Evolutionary conservation across 106 monocot species (phyloP).

Genomic region (Acanthochlamys bracteata): DNA sequence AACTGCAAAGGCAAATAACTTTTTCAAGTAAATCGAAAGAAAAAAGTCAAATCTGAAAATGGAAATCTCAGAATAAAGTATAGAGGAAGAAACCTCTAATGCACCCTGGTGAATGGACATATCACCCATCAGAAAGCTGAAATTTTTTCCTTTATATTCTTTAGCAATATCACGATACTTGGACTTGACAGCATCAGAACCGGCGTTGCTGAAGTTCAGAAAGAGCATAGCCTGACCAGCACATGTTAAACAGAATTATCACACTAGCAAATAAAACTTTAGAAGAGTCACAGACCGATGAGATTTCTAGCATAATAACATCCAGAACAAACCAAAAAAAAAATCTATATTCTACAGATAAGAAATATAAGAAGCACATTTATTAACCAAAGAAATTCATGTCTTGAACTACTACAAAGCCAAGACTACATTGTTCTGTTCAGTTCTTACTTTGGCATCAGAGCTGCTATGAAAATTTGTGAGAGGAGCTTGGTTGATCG

Average conservation of each 20-base stretch:
- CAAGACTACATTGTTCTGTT: no score
- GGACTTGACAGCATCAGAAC: slow-evolving; percentile 43
- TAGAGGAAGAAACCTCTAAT: slow-evolving; percentile 46
- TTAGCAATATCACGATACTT: slow-evolving; percentile 40
- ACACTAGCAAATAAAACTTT: no score
- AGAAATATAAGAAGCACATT: no score
- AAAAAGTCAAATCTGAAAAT: background rate
- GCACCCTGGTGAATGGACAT: slow-evolving; percentile 37
- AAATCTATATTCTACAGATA: no score
- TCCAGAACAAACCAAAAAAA: no score
- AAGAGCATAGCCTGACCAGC: slow-evolving; percentile 66
- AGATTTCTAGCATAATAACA: no score
- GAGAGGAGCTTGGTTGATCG: slow-evolving; percentile 23
- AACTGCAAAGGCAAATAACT: slow-evolving; percentile 37
- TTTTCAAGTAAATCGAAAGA: background rate
- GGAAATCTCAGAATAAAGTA: background rate
- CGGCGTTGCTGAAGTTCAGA: slow-evolving; percentile 38
- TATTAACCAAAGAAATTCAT: no score
- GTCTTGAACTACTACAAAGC: no score
- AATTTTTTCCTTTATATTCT: slow-evolving; percentile 37
- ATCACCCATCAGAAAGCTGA: slow-evolving; percentile 73
- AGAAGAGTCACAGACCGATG: no score
- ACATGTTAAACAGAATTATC: no score
- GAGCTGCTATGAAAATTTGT: slow-evolving; percentile 26
- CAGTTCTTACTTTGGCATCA: slow-evolving; percentile 21